Evolutionary conservation across 192 early-diverging fungal genomes (phyloP).

Genomic region (Coemansia reversa): DNA sequence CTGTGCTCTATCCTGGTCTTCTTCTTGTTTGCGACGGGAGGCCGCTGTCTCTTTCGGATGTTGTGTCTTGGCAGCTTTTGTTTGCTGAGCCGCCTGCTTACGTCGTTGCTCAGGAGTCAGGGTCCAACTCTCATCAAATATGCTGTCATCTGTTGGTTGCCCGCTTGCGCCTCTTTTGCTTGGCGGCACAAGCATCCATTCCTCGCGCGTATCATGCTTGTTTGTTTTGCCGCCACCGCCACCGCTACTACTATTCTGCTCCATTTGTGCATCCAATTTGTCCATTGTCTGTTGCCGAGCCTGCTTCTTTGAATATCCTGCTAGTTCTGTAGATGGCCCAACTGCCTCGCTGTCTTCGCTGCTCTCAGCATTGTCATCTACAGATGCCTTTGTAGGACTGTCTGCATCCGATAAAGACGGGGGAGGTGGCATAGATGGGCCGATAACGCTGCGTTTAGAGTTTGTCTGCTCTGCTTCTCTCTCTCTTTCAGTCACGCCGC

Average conservation of each 20-base stretch:
- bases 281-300: conserved; percentile 24
- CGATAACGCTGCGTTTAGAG: conserved; percentile 8
- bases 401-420: neutral
- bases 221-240: neutral
- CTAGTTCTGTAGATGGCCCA: conserved; percentile 30
- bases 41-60: conserved; percentile 23
- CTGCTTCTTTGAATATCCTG: conserved; percentile 26
- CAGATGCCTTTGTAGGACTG: neutral
- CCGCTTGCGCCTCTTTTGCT: conserved; percentile 9
- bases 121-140: conserved; percentile 52
- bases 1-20: conserved; percentile 23
- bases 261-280: conserved; percentile 18
- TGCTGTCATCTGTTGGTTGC: neutral
- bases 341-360: neutral
- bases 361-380: conserved; percentile 6
- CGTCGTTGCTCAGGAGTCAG: conserved; percentile 31
- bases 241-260: neutral
- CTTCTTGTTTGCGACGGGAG: conserved; percentile 15
- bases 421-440: conserved; percentile 38
- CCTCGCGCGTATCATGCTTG: conserved; percentile 15
- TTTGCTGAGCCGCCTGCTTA: conserved; percentile 5
- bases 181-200: conserved; percentile 53
- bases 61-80: conserved; percentile 9
- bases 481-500: neutral
- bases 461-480: neutral